Percentiles rank a stretch among this genome's conserved stretches.
Conservation (phyloP, 805 yeast genomes). For the Scheffersomyces lignosus region DNA sequence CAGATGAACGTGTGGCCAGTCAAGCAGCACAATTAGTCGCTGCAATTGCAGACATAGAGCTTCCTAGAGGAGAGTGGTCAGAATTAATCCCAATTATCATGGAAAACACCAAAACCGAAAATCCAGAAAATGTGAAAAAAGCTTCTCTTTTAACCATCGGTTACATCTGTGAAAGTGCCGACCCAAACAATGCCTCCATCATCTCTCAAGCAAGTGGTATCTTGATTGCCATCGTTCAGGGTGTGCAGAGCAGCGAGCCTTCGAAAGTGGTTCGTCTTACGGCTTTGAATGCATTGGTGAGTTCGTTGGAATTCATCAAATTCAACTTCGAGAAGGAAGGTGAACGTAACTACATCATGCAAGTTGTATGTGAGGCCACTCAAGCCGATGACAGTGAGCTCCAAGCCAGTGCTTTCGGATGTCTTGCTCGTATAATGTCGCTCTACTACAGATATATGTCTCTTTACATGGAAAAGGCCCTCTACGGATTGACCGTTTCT, state of each 20-base stretch:
- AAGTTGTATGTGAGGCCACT: slow-evolving; percentile 98
- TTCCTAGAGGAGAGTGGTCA: slow-evolving; percentile 87
- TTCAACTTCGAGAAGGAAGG: slow-evolving; percentile 89
- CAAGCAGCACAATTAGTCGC: slow-evolving; percentile 94
- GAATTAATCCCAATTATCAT: slow-evolving; percentile 82
- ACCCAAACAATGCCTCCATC: slow-evolving; percentile 75
- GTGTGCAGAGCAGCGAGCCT: slow-evolving; percentile 84
- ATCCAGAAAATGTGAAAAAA: slow-evolving; percentile 77
- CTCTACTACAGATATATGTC: slow-evolving; percentile 87
- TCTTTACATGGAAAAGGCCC: slow-evolving; percentile 95
- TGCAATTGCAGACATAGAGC: slow-evolving; percentile 93
- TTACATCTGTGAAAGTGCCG: slow-evolving; percentile 93
- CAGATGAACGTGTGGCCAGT: slow-evolving; percentile 77
- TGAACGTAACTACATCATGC: slow-evolving; percentile 96
- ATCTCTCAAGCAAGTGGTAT: slow-evolving; percentile 88
- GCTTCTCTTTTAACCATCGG: slow-evolving; percentile 90
- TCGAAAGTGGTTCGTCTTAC: slow-evolving; percentile 76
- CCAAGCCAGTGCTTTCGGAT: slow-evolving; percentile 95
- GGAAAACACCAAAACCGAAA: slow-evolving; percentile 78
- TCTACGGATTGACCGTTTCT: slow-evolving; percentile 81
- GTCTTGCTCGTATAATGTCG: slow-evolving; percentile 88
- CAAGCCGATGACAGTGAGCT: slow-evolving; percentile 79
- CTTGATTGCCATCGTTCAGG: slow-evolving; percentile 93
- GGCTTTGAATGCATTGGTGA: slow-evolving; percentile 88
- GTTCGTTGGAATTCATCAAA: slow-evolving; percentile 86